Percentiles rank a stretch among this genome's conserved stretches.
phyloP scores from a whole-genome alignment of 2,329 filamentous ascomycete species.

The Volutella citrinella region DNA sequence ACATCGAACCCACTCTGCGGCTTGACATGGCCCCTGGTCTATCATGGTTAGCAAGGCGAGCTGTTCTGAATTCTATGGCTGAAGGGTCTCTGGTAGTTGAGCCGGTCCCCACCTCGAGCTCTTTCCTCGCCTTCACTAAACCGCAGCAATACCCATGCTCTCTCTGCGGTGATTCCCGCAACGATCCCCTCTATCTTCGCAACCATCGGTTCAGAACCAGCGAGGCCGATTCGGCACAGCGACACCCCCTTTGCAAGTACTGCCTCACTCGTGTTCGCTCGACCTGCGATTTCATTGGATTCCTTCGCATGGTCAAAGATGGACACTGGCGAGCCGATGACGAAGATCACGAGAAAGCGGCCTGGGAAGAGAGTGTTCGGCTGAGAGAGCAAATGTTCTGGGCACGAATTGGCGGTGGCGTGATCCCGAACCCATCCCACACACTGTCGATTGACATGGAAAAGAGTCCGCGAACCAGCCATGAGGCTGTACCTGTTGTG shows the following conservation, averaged over 20 bases:
- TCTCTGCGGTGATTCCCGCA: constrained; percentile 81
- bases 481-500: too few species aligned
- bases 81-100: constrained; percentile 88
- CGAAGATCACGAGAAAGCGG: constrained; percentile 77
- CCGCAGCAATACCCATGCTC: constrained; percentile 69
- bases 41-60: constrained; percentile 88
- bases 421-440: constrained; percentile 61
- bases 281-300: constrained; percentile 89
- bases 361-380: constrained; percentile 92
- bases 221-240: constrained; percentile 80
- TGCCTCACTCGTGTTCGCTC: constrained; percentile 81
- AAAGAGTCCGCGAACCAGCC: constrained; percentile 32
- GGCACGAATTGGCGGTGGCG: constrained; percentile 87
- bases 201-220: constrained; percentile 86
- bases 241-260: constrained; percentile 86
- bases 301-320: constrained; percentile 86
- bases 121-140: constrained; percentile 46
- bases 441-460: constrained; percentile 26
- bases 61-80: constrained; percentile 77
- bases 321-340: constrained; percentile 86
- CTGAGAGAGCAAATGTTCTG: constrained; percentile 96
- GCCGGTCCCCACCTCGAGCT: constrained; percentile 65
- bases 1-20: constrained; percentile 90
- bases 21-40: constrained; percentile 87
- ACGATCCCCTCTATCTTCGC: constrained; percentile 67